phyloP scores from a whole-genome alignment of 2,329 filamentous ascomycete genomes.

The Hortaea werneckii region DNA sequence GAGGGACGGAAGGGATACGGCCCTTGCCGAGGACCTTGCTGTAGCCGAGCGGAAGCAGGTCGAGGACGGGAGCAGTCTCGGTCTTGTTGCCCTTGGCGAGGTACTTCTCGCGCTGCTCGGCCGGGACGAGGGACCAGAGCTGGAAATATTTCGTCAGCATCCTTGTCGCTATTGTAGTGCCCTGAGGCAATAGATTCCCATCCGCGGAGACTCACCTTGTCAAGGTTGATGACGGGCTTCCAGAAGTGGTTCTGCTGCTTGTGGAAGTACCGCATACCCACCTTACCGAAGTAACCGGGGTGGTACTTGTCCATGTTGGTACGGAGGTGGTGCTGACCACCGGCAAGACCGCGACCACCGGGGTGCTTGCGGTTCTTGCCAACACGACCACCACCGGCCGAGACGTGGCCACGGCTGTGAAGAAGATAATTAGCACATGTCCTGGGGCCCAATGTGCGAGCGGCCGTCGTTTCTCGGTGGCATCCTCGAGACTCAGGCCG shows the following conservation, averaged over 20 bases:
- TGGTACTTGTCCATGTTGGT: conserved; percentile 92
- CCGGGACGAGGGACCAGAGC: conserved; percentile 93
- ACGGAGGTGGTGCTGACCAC: conserved; percentile 98
- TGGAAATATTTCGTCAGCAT: conserved; percentile 26
- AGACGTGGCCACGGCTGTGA: conserved; percentile 86
- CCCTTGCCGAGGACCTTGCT: conserved; percentile 99
- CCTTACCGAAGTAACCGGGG: conserved; percentile 97
- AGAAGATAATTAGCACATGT: conserved; percentile 10
- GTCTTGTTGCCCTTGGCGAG: conserved; percentile 74
- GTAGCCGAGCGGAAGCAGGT: conserved; percentile 95
- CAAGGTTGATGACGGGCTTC: conserved; percentile 98
- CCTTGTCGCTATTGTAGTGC: background rate
- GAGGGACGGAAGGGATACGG: conserved; percentile 80
- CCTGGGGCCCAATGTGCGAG: background rate
- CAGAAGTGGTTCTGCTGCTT: conserved; percentile 92
- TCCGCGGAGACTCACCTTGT: conserved; percentile 57
- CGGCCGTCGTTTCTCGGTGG: background rate
- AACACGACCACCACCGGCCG: conserved; percentile 94
- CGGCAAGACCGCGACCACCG: conserved; percentile 75
- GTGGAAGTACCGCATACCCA: conserved; percentile 63
- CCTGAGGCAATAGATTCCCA: too few relatives aligned
- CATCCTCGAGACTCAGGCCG: background rate
- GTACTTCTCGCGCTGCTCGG: conserved; percentile 89
- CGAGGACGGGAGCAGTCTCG: conserved; percentile 93
- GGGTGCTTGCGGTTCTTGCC: conserved; percentile 95